phyloP scores from a whole-genome alignment of 192 early-diverging fungal genomes.

The Podila clonocystis region DNA sequence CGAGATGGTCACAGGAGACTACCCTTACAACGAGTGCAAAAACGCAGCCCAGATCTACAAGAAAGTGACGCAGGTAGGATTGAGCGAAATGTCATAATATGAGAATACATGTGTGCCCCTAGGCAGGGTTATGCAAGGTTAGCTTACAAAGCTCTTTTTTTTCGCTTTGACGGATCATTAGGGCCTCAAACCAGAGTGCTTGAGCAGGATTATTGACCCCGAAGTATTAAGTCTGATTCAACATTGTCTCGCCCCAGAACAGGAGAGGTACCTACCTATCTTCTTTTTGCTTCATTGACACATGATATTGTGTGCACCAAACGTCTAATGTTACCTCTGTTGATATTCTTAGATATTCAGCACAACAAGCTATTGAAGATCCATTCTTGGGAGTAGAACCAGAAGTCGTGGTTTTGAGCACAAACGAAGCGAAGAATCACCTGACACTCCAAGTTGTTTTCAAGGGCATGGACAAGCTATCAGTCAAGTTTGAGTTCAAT shows the following conservation, averaged over 20 bases:
- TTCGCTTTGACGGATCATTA: slow-evolving; percentile 16
- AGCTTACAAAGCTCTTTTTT: neutral
- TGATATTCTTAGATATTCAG: slow-evolving; percentile 58
- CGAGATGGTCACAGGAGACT: slow-evolving; percentile 88
- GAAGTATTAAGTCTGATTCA: slow-evolving; percentile 75
- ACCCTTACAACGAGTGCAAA: slow-evolving; percentile 84
- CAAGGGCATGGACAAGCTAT: slow-evolving; percentile 82
- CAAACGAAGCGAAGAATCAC: slow-evolving; percentile 70
- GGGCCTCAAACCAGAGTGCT: slow-evolving; percentile 79
- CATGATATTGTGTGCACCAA: too few relatives aligned
- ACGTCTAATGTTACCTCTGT: neutral
- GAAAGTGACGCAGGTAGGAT: slow-evolving; percentile 72
- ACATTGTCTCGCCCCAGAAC: slow-evolving; percentile 70
- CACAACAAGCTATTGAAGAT: slow-evolving; percentile 76
- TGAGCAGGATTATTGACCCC: slow-evolving; percentile 66
- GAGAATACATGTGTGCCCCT: too few relatives aligned
- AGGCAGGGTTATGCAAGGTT: too few relatives aligned
- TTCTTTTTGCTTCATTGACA: too few relatives aligned
- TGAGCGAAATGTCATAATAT: too few relatives aligned
- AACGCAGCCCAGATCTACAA: slow-evolving; percentile 85
- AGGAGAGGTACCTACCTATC: slow-evolving; percentile 59
- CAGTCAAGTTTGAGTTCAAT: slow-evolving; percentile 89
- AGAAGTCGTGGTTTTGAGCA: slow-evolving; percentile 72
- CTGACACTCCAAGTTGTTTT: slow-evolving; percentile 80
- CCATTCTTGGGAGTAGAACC: slow-evolving; percentile 79